phyloP scores from a whole-genome alignment of 2,329 filamentous ascomycete genomes.

The Macrophomina pseudophaseolina region DNA sequence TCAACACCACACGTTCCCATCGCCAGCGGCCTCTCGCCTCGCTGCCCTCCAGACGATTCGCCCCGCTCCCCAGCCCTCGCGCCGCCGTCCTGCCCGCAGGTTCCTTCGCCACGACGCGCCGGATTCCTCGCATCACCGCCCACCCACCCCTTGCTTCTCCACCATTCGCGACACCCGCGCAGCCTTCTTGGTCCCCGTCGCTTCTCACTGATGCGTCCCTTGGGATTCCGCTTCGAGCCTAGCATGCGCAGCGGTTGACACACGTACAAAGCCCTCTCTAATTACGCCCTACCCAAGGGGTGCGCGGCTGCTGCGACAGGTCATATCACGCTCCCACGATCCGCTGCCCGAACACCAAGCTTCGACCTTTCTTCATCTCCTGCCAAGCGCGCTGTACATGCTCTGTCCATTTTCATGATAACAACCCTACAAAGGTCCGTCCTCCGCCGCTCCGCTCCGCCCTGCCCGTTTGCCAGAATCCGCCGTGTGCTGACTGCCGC shows the following conservation, averaged over 20 bases:
- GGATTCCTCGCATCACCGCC: conserved; percentile 27
- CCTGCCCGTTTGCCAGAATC: neutral
- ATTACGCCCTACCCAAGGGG: conserved; percentile 40
- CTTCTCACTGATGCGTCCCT: conserved; percentile 46
- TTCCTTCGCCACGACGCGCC: conserved; percentile 27
- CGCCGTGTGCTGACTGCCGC: conserved; percentile 43
- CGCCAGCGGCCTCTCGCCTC: conserved; percentile 23
- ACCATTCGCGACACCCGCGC: conserved; percentile 35
- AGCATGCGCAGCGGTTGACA: conserved; percentile 46
- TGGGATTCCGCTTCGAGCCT: conserved; percentile 44
- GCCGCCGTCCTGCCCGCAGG: conserved; percentile 15
- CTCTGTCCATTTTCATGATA: conserved; percentile 23
- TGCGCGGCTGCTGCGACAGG: conserved; percentile 30
- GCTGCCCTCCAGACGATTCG: conserved; percentile 16
- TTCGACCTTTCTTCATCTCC: conserved; percentile 26
- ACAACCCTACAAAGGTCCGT: conserved; percentile 26
- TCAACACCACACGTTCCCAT: conserved; percentile 23
- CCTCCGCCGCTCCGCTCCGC: conserved; percentile 23
- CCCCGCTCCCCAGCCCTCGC: conserved; percentile 14
- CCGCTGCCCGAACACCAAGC: conserved; percentile 23
- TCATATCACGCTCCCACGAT: conserved; percentile 38
- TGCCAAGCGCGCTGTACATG: conserved; percentile 27
- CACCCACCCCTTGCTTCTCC: conserved; percentile 27
- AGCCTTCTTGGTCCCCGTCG: conserved; percentile 28
- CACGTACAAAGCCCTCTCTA: conserved; percentile 31